These are phyloP conservation scores for Asterochloris erici DNA, from an alignment of 139 green algal genomes.

Conservation along the genomic window DNA sequence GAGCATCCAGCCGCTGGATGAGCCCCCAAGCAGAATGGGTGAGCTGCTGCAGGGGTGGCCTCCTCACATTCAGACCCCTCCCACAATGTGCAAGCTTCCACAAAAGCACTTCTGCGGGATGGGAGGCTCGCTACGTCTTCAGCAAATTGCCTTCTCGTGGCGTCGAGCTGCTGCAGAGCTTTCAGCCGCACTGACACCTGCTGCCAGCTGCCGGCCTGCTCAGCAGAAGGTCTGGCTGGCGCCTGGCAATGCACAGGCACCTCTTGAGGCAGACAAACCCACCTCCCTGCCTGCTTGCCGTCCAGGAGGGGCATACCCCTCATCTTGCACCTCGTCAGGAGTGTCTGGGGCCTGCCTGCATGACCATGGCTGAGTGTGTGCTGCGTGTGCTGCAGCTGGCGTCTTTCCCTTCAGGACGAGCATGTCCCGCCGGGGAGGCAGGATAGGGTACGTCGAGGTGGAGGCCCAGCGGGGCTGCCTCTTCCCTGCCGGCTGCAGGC, in stretches of 20 bases:
- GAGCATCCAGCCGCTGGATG: slow-evolving; percentile 40
- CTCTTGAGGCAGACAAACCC: too few species aligned
- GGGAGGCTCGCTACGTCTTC: too few species aligned
- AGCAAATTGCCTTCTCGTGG: too few species aligned
- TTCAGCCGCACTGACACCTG: too few species aligned
- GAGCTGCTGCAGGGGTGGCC: not conserved
- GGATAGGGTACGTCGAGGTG: slow-evolving; percentile 75
- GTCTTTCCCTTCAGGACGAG: slow-evolving; percentile 84
- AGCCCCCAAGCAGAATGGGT: slow-evolving; percentile 39
- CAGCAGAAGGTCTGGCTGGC: too few species aligned
- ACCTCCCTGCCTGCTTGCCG: too few species aligned
- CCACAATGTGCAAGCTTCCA: not conserved
- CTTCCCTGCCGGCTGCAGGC: slow-evolving; percentile 52
- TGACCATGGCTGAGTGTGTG: not conserved
- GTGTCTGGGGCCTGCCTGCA: not conserved
- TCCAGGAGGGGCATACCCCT: too few species aligned
- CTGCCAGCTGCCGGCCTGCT: too few species aligned
- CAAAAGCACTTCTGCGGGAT: not conserved
- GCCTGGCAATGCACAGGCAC: too few species aligned
- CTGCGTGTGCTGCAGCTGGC: slow-evolving; percentile 46
- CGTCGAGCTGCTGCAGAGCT: too few species aligned
- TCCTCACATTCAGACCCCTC: not conserved
- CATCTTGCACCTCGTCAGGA: too few species aligned
- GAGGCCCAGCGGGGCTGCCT: slow-evolving; percentile 44
- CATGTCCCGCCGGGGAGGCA: slow-evolving; percentile 40